Evolutionary conservation across 257 asterid species (phyloP), one percentile per base, ranked within the genome.

Genomic region (Mitragyna speciosa): DNA sequence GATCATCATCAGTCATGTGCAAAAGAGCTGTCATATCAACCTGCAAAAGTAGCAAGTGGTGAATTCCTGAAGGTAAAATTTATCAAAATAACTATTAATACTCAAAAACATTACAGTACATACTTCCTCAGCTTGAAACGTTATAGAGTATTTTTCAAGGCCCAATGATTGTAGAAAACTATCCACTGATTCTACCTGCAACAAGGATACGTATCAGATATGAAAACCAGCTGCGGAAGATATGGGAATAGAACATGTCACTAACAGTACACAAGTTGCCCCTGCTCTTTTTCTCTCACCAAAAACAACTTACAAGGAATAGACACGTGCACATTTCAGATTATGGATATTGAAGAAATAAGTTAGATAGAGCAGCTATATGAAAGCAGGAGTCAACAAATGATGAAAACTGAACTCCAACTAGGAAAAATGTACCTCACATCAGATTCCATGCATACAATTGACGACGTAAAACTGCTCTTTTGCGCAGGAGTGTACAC

Each of bases 121-220:
- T 90, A 96, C 99, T 85, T 96, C 99, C 86, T 96, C 99, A 72
- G 97, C 99, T 89, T 92, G 99, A 90, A 96, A 90, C 74, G 98
- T 91, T 78, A 96, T 94, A 0, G 89, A 90, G 74, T 96, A 96
- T 84, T 96, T 96, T 64, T 90, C 94, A 68, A 96, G 98, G 85
- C 93, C 98, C 82, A 96, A 82, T 67, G 98, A 89, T 84, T 87
- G 88, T 84, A 96, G 86, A 87, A 96, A 94, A 81, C 80, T 86
- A 79, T 94, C 99, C 76, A 94, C 93, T 12, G 97, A 85, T 70
- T 91, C 97, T 48, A 77, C 92, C 99, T 96, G 93, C 89, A 90
- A 43, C 33, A 84, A 71, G 76, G 72, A 82, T 39, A 73, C 17
- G 30, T 52, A 54, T 75, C 83, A 90, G 81, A 16, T 65, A 83